Evolutionary conservation across 2,329 filamentous ascomycete genomes (phyloP).

Genomic region (Aspergillus jensenii): DNA sequence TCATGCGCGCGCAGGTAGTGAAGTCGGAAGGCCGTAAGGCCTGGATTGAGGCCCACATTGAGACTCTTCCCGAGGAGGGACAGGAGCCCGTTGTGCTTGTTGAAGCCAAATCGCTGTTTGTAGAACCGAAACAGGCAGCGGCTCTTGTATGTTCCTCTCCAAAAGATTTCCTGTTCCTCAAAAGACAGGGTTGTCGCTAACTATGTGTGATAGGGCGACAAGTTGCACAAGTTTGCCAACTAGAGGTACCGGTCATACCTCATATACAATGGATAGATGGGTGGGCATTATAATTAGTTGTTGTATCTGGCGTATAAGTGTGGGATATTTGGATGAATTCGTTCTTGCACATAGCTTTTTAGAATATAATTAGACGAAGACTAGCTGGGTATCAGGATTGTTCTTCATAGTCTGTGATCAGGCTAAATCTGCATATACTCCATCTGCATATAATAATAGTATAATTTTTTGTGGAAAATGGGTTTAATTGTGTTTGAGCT

Average conservation of each 20-base stretch:
- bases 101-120: conserved; percentile 81
- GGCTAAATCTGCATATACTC: neutral
- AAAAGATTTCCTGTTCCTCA: neutral
- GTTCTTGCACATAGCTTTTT: neutral
- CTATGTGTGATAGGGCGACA: conserved; percentile 18
- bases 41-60: conserved; percentile 85
- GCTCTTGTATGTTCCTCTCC: conserved; percentile 62
- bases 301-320: conserved; percentile 11
- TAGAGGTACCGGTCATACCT: neutral
- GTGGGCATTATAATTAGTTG: neutral
- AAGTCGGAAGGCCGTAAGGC: conserved; percentile 92
- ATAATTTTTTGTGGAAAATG: neutral
- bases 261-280: neutral
- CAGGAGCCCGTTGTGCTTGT: conserved; percentile 68
- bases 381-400: neutral
- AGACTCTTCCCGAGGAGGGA: conserved; percentile 68
- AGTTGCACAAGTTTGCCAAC: conserved; percentile 25
- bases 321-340: neutral
- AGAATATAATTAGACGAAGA: neutral
- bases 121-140: conserved; percentile 81
- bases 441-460: neutral
- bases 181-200: neutral
- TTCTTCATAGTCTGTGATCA: neutral
- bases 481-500: neutral
- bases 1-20: conserved; percentile 74